Evolutionary conservation across 495 filamentous ascomycete species (phyloP).

Genomic region (Xylaria longipes): DNA sequence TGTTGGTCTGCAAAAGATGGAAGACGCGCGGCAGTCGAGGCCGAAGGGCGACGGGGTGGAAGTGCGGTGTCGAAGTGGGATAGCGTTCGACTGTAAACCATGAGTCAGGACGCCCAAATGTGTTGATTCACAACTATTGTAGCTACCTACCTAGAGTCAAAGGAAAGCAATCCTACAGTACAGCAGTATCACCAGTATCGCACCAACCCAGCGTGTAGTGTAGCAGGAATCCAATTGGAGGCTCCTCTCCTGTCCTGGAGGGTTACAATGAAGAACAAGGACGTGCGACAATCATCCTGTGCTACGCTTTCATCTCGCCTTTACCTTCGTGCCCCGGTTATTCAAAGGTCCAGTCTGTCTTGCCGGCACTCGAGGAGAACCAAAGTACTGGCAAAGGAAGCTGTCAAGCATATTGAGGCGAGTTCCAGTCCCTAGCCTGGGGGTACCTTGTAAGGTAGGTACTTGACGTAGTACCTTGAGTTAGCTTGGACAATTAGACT

Average conservation of each 20-base stretch:
- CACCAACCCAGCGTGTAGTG: background rate
- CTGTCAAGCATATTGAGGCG: background rate
- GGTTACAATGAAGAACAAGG: slow-evolving; percentile 19
- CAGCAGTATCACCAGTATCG: slow-evolving; percentile 5
- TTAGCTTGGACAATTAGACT: background rate
- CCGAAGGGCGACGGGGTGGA: background rate
- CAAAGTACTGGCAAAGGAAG: background rate
- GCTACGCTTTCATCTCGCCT: slow-evolving; percentile 4
- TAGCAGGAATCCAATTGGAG: slow-evolving; percentile 9
- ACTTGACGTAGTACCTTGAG: no score
- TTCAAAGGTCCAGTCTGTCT: background rate
- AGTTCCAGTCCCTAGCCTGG: background rate
- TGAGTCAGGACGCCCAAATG: background rate
- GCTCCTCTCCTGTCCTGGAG: slow-evolving; percentile 3
- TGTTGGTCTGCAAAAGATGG: background rate
- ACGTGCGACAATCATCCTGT: slow-evolving; percentile 10
- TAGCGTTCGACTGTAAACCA: background rate
- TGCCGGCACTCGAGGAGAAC: background rate
- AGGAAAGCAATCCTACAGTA: background rate
- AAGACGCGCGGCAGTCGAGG: slow-evolving; percentile 9
- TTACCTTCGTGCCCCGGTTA: slow-evolving; percentile 10
- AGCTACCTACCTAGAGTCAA: slow-evolving; percentile 15
- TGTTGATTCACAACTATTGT: background rate
- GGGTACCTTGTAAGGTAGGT: slow-evolving; percentile 4
- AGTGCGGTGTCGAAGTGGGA: background rate